A percentile compares a stretch with the other conserved stretches of the same genome.
Evolutionary conservation across 1,284 basidiomycete genomes (phyloP).

Genomic region (Irpex rosettiformis): DNA sequence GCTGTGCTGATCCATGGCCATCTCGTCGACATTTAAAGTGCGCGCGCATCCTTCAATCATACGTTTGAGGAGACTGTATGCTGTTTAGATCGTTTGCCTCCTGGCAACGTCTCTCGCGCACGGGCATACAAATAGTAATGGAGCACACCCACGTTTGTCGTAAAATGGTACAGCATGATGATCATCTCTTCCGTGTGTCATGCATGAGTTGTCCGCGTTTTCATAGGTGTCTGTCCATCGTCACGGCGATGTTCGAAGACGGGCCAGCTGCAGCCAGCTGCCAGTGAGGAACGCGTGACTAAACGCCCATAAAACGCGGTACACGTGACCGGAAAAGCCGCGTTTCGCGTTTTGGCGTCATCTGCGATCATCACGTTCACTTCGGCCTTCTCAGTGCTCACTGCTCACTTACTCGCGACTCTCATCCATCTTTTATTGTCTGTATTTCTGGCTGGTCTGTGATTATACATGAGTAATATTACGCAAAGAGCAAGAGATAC

Average conservation of each 20-base stretch:
- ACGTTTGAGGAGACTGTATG: not conserved
- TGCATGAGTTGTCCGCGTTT: not conserved
- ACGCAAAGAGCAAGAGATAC: not conserved
- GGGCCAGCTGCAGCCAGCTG: not conserved
- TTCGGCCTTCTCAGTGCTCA: not conserved
- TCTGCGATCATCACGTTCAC: not conserved
- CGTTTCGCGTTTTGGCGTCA: not conserved
- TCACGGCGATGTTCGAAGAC: not conserved
- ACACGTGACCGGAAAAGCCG: not conserved
- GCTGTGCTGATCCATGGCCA: no score
- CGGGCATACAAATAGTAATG: not conserved
- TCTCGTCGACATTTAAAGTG: not conserved
- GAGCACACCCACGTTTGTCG: no score
- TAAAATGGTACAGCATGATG: not conserved
- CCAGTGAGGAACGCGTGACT: not conserved
- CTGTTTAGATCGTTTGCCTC: not conserved
- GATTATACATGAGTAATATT: not conserved
- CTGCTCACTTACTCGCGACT: no score
- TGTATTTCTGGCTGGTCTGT: no score
- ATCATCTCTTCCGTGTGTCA: not conserved
- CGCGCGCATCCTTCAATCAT: not conserved
- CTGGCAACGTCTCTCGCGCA: not conserved
- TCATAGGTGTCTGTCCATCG: not conserved
- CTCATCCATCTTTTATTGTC: no score
- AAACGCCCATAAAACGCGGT: conserved; percentile 1